A percentile compares a stretch with the other conserved stretches of the same genome.
These are phyloP conservation scores for Ascochyta koolunga DNA, from an alignment of 2,329 filamentous ascomycete genomes.

Conservation along the genomic window DNA sequence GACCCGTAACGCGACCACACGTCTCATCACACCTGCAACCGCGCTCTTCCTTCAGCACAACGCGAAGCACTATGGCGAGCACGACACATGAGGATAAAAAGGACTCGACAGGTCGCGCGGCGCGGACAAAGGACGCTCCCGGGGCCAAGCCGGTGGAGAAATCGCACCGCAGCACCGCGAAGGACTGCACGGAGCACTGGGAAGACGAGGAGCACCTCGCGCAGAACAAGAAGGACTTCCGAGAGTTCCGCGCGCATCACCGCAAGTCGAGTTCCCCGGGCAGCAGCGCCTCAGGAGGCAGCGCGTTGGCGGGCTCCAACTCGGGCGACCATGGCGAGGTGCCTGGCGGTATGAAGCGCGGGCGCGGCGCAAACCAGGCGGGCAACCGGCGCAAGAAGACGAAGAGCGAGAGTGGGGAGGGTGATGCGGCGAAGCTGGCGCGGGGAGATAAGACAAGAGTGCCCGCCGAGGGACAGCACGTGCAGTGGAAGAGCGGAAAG, in stretches of 20 bases:
- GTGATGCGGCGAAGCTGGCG: conserved; percentile 24
- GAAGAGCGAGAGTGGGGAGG: conserved; percentile 35
- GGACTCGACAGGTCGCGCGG: background rate
- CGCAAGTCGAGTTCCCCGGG: conserved; percentile 5
- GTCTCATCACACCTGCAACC: background rate
- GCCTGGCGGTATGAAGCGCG: conserved; percentile 29
- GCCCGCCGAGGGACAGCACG: conserved; percentile 50
- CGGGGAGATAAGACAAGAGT: conserved; percentile 48
- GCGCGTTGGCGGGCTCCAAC: background rate
- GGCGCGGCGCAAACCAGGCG: conserved; percentile 32
- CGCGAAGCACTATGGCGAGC: background rate
- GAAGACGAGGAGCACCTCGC: conserved; percentile 37
- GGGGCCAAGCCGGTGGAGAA: conserved; percentile 5
- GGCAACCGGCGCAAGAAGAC: conserved; percentile 44
- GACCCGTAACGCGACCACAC: background rate
- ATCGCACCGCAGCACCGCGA: conserved; percentile 30
- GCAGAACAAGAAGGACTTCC: conserved; percentile 33
- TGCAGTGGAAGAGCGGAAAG: conserved; percentile 49
- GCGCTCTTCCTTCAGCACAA: background rate
- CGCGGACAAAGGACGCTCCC: background rate
- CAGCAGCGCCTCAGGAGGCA: background rate
- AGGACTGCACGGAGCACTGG: conserved; percentile 40
- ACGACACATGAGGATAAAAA: background rate
- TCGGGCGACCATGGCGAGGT: conserved; percentile 12
- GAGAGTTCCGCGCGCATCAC: conserved; percentile 36